These are phyloP conservation scores for Gentiana straminea DNA, from an alignment of 257 asterid species.

Conservation along the genomic window DNA sequence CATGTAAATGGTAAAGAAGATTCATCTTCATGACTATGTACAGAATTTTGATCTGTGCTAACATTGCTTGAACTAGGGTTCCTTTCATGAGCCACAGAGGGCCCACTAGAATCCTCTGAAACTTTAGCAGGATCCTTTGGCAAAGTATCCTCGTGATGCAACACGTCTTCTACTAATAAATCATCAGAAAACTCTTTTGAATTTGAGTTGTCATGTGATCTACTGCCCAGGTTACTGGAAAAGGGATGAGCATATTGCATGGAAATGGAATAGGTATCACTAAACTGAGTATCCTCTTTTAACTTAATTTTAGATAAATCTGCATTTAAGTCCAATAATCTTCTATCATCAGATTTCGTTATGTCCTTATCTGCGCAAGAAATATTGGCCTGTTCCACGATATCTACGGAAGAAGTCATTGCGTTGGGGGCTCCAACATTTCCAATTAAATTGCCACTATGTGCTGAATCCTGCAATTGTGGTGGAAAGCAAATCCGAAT, in stretches of 20 bases:
- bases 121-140: constrained; percentile 30
- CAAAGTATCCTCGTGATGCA: constrained; percentile 25
- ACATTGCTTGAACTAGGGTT: constrained; percentile 36
- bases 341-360: constrained; percentile 25
- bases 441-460: constrained; percentile 14
- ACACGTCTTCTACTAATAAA: constrained; percentile 31
- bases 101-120: constrained; percentile 40
- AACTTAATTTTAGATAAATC: constrained; percentile 20
- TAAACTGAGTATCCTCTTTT: constrained; percentile 19
- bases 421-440: constrained; percentile 37
- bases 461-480: constrained; percentile 15
- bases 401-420: constrained; percentile 64
- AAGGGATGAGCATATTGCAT: constrained; percentile 21
- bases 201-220: constrained; percentile 18
- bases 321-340: constrained; percentile 24
- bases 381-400: constrained; percentile 59
- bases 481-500: constrained; percentile 4
- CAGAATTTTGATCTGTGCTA: constrained; percentile 27
- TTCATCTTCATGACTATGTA: constrained; percentile 47
- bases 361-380: constrained; percentile 46
- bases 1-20: constrained; percentile 46
- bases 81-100: constrained; percentile 26
- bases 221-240: constrained; percentile 21
- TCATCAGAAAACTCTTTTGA: constrained; percentile 26
- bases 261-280: constrained; percentile 19